These are phyloP conservation scores for Plectosphaerella plurivora DNA, from an alignment of 2,329 filamentous ascomycete genomes.

Conservation along the genomic window DNA sequence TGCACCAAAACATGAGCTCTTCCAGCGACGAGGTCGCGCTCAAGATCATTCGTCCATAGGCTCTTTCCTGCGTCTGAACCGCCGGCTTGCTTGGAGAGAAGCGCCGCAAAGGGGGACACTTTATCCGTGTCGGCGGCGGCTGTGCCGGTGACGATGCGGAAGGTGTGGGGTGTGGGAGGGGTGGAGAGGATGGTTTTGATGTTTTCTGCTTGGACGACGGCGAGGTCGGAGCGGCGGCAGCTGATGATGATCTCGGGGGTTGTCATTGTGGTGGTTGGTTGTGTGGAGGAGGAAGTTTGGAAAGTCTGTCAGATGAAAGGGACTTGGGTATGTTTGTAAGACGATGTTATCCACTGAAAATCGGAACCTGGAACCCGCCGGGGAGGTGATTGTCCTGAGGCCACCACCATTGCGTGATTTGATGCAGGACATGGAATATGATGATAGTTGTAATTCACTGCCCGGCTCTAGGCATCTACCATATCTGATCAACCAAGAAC, in stretches of 20 bases:
- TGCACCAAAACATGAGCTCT: slow-evolving; percentile 9
- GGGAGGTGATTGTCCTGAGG: too few relatives aligned
- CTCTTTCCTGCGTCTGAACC: slow-evolving; percentile 13
- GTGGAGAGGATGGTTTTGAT: not conserved
- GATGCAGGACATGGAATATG: too few relatives aligned
- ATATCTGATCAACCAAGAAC: too few relatives aligned
- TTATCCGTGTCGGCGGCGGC: slow-evolving; percentile 16
- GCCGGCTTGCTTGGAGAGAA: slow-evolving; percentile 13
- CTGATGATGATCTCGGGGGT: not conserved
- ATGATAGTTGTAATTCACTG: too few relatives aligned
- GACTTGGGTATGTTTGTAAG: too few relatives aligned
- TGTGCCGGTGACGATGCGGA: slow-evolving; percentile 18
- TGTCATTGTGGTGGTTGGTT: too few relatives aligned
- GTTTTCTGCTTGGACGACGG: not conserved
- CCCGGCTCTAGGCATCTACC: too few relatives aligned
- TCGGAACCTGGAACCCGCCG: too few relatives aligned
- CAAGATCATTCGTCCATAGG: slow-evolving; percentile 12
- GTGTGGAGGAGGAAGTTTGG: too few relatives aligned
- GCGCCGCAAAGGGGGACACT: slow-evolving; percentile 7
- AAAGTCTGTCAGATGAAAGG: too few relatives aligned
- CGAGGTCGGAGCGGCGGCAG: not conserved
- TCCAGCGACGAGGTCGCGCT: slow-evolving; percentile 7
- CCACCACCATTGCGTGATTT: too few relatives aligned
- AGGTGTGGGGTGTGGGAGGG: not conserved
- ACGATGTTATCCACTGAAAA: too few relatives aligned